A percentile compares a stretch with the other conserved stretches of the same genome.
phyloP scores from a whole-genome alignment of 352 stramenopile species.

The Aphanomyces invadans region DNA sequence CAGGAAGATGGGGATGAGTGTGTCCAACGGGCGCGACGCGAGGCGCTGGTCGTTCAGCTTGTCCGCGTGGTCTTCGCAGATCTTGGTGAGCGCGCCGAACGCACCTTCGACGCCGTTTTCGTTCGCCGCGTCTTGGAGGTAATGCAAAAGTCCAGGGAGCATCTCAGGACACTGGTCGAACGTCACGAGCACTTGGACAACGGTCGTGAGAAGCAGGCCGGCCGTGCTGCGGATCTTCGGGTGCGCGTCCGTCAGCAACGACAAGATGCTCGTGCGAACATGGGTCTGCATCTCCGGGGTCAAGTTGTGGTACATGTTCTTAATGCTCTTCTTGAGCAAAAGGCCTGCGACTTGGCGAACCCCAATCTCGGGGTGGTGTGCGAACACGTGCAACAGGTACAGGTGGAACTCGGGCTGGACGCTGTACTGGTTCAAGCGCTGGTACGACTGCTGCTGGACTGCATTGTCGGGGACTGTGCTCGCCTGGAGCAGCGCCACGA shows the following conservation, averaged over 20 bases:
- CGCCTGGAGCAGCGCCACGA: slow-evolving; percentile 67
- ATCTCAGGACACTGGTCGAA: slow-evolving; percentile 84
- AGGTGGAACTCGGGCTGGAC: slow-evolving; percentile 86
- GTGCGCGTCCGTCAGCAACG: slow-evolving; percentile 50
- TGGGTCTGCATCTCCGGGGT: slow-evolving; percentile 62
- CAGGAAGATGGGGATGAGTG: slow-evolving; percentile 81
- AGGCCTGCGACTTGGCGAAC: slow-evolving; percentile 72
- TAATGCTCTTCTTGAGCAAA: slow-evolving; percentile 84
- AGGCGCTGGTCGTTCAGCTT: slow-evolving; percentile 79
- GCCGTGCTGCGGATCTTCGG: slow-evolving; percentile 71
- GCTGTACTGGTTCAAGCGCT: slow-evolving; percentile 80
- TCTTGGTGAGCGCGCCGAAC: slow-evolving; percentile 81
- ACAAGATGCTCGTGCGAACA: slow-evolving; percentile 68
- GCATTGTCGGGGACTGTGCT: slow-evolving; percentile 82
- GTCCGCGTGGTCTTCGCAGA: slow-evolving; percentile 83
- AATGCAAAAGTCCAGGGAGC: slow-evolving; percentile 57
- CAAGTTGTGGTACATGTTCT: slow-evolving; percentile 52
- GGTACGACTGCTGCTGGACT: slow-evolving; percentile 72
- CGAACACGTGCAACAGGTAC: slow-evolving; percentile 79
- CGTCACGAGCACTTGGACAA: slow-evolving; percentile 82
- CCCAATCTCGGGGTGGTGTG: slow-evolving; percentile 42
- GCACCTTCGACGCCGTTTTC: slow-evolving; percentile 64
- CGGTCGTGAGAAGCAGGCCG: slow-evolving; percentile 73
- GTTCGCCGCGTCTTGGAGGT: slow-evolving; percentile 55
- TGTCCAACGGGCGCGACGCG: slow-evolving; percentile 74